phyloP scores from a whole-genome alignment of 1,284 basidiomycete genomes.

The Cryptococcus amylolentus region DNA sequence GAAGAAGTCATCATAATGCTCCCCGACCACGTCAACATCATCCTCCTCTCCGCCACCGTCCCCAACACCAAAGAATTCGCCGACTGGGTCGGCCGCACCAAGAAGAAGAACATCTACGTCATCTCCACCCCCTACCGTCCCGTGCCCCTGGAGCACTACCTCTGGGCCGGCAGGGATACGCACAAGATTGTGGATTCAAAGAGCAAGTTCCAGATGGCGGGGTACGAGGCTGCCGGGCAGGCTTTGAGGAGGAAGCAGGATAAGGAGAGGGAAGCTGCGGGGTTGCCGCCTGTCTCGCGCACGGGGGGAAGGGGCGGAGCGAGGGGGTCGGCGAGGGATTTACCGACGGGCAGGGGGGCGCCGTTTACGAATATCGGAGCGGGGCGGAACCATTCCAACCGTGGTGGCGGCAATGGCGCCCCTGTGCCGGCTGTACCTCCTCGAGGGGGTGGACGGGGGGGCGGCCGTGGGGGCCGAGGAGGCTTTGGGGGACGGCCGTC shows the following conservation, averaged over 20 bases:
- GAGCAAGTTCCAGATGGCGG: conserved; percentile 70
- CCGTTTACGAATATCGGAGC: conserved; percentile 40
- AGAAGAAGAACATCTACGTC: conserved; percentile 99
- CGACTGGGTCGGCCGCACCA: conserved; percentile 98
- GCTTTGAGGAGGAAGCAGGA: conserved; percentile 90
- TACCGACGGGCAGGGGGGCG: conserved; percentile 43
- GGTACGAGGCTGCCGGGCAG: conserved; percentile 88
- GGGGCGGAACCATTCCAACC: conserved; percentile 42
- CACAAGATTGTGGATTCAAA: conserved; percentile 89
- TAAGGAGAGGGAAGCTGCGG: conserved; percentile 92
- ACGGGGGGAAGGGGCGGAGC: conserved; percentile 72
- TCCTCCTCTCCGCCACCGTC: conserved; percentile 94
- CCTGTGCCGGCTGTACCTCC: conserved; percentile 17
- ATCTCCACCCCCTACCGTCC: conserved; percentile 96
- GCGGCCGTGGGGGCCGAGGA: conserved; percentile 55
- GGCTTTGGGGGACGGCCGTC: conserved; percentile 55
- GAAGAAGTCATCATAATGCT: conserved; percentile 99
- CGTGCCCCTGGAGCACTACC: conserved; percentile 93
- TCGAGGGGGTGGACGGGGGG: conserved; percentile 53
- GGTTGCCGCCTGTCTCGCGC: conserved; percentile 73
- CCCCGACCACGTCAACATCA: conserved; percentile 94
- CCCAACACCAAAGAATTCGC: conserved; percentile 99
- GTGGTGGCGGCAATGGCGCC: conserved; percentile 43
- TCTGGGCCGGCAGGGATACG: conserved; percentile 87
- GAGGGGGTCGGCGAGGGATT: conserved; percentile 44